Percentiles rank a stretch among this genome's conserved stretches.
phyloP scores from a whole-genome alignment of 768 basidiomycete genomes.

The Candolleomyces efflorescens region DNA sequence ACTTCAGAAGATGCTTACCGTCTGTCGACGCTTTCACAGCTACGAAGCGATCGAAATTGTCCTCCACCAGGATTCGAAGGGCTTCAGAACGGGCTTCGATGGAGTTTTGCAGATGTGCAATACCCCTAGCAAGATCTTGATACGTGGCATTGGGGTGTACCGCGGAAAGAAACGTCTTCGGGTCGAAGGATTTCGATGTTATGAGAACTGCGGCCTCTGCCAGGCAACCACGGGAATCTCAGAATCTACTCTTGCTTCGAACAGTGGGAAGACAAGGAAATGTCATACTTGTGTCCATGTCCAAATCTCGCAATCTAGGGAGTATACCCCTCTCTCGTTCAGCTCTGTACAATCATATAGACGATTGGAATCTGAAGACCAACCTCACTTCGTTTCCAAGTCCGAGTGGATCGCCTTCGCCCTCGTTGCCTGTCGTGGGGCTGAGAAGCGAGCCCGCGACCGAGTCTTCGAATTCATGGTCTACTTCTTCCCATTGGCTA shows the following conservation, averaged over 20 bases:
- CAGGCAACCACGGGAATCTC: background rate
- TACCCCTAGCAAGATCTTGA: slow-evolving; percentile 81
- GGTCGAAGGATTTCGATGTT: slow-evolving; percentile 93
- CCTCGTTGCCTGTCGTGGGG: slow-evolving; percentile 45
- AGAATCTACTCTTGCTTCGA: background rate
- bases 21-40: slow-evolving; percentile 97
- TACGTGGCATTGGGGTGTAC: slow-evolving; percentile 95
- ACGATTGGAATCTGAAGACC: slow-evolving; percentile 18
- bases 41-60: slow-evolving; percentile 97
- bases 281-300: slow-evolving; percentile 71
- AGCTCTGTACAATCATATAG: too few relatives aligned
- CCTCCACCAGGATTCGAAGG: slow-evolving; percentile 91
- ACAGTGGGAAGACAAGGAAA: slow-evolving; percentile 2
- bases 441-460: slow-evolving; percentile 66
- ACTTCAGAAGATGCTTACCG: slow-evolving; percentile 41
- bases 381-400: slow-evolving; percentile 63
- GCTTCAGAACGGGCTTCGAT: slow-evolving; percentile 92
- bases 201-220: slow-evolving; percentile 79
- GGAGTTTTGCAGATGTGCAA: slow-evolving; percentile 65
- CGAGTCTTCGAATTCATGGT: slow-evolving; percentile 78
- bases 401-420: slow-evolving; percentile 75
- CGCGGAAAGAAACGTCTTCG: slow-evolving; percentile 86
- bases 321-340: background rate
- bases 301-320: slow-evolving; percentile 59
- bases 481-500: slow-evolving; percentile 88